A percentile compares a stretch with the other conserved stretches of the same genome.
phyloP scores from a whole-genome alignment of 305 asterid species.

The Solanum hybrid region DNA sequence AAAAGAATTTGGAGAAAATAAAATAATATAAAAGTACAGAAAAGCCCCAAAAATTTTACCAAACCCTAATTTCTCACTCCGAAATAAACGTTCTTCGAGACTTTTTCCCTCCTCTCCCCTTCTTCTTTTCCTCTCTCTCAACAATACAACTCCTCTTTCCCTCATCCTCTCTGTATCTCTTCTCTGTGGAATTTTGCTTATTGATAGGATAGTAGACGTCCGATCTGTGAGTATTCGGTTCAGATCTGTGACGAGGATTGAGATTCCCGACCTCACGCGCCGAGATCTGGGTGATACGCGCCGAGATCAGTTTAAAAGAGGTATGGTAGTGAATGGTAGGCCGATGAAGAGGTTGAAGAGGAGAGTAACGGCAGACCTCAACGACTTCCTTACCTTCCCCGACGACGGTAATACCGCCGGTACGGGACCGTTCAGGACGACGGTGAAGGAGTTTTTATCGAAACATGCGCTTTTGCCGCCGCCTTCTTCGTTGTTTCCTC shows the following conservation, averaged over 20 bases:
- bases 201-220: conserved; percentile 15
- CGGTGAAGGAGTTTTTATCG: conserved; percentile 43
- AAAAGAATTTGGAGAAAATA: conserved; percentile 9
- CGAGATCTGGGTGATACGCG: conserved; percentile 28
- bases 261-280: conserved; percentile 25
- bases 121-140: background rate
- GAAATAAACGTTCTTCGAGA: conserved; percentile 17
- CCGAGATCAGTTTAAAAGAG: background rate
- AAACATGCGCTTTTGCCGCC: conserved; percentile 66
- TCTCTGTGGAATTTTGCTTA: background rate
- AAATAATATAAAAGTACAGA: conserved; percentile 29
- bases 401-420: conserved; percentile 5
- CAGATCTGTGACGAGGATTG: conserved; percentile 38
- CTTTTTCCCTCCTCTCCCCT: conserved; percentile 12
- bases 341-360: conserved; percentile 66
- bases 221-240: conserved; percentile 16
- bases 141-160: background rate
- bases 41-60: conserved; percentile 22
- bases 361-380: conserved; percentile 79
- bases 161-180: background rate
- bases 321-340: conserved; percentile 71
- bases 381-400: conserved; percentile 61
- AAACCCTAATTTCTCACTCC: conserved; percentile 28
- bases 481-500: conserved; percentile 72
- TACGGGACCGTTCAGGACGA: conserved; percentile 18